Conservation (phyloP, 169 alveolate genomes). For the Eimeria maxima region DNA sequence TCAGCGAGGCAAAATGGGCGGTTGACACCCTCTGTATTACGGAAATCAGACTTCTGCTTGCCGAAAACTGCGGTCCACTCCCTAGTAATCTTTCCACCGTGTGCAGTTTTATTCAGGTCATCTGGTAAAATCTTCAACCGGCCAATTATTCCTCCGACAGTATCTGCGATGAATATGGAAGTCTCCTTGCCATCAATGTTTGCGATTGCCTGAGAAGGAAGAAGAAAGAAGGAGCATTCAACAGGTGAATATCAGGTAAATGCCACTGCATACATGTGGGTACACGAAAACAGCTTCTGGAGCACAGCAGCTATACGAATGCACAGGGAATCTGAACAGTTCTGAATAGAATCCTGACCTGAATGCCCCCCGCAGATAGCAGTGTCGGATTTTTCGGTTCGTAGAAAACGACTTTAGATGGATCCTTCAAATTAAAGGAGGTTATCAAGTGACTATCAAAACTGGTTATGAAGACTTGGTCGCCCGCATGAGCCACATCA, state of each 20-base stretch:
- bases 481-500: slow-evolving; percentile 51
- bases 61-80: slow-evolving; percentile 80
- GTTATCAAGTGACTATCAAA: slow-evolving; percentile 75
- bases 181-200: slow-evolving; percentile 64
- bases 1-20: slow-evolving; percentile 71
- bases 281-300: neutral
- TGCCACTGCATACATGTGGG: neutral
- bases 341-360: slow-evolving; percentile 31
- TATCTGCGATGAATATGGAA: slow-evolving; percentile 44
- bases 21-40: slow-evolving; percentile 63
- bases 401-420: slow-evolving; percentile 15
- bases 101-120: neutral
- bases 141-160: slow-evolving; percentile 67
- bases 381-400: slow-evolving; percentile 74
- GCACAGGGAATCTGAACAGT: neutral
- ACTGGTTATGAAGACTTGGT: slow-evolving; percentile 71
- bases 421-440: slow-evolving; percentile 27
- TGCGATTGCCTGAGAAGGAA: slow-evolving; percentile 21
- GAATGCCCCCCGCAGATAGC: slow-evolving; percentile 79
- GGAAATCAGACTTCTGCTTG: slow-evolving; percentile 64
- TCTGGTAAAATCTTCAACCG: slow-evolving; percentile 50
- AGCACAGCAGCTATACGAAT: neutral
- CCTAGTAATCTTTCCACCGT: slow-evolving; percentile 27
- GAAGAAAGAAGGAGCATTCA: neutral
- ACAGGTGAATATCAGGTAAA: neutral